phyloP scores from a whole-genome alignment of 2,329 filamentous ascomycete species.

The Decorospora gaudefroyi region DNA sequence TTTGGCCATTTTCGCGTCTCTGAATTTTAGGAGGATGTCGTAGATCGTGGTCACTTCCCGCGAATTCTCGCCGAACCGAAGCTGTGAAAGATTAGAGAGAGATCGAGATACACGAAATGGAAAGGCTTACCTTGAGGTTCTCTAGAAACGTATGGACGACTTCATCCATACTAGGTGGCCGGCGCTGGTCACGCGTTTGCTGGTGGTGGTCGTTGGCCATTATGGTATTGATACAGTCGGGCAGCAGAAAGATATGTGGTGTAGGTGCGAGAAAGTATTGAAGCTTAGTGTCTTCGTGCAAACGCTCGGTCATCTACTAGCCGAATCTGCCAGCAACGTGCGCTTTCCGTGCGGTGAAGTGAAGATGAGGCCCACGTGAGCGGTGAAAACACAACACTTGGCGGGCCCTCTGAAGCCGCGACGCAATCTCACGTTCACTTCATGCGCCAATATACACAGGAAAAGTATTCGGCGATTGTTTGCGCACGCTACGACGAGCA shows the following conservation, averaged over 20 bases:
- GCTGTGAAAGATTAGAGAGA: constrained; percentile 15
- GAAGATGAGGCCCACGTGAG: constrained; percentile 15
- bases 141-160: constrained; percentile 24
- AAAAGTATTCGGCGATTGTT: constrained; percentile 2
- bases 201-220: neutral
- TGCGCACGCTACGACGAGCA: constrained; percentile 7
- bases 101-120: neutral
- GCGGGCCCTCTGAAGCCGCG: neutral
- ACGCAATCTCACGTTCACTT: neutral
- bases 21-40: constrained; percentile 26
- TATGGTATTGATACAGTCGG: too few relatives aligned
- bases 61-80: constrained; percentile 33
- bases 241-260: too few relatives aligned
- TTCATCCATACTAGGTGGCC: constrained; percentile 5
- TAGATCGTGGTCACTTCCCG: constrained; percentile 21
- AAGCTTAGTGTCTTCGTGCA: neutral
- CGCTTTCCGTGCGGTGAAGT: constrained; percentile 9
- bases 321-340: constrained; percentile 5
- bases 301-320: constrained; percentile 4
- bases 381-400: constrained; percentile 1
- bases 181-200: neutral
- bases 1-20: constrained; percentile 26
- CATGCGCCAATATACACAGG: neutral
- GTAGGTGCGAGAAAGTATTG: neutral
- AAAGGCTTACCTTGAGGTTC: constrained; percentile 24